These are phyloP conservation scores for Hypericum androsaemum DNA, from an alignment of 345 rosid species.

Conservation along the genomic window DNA sequence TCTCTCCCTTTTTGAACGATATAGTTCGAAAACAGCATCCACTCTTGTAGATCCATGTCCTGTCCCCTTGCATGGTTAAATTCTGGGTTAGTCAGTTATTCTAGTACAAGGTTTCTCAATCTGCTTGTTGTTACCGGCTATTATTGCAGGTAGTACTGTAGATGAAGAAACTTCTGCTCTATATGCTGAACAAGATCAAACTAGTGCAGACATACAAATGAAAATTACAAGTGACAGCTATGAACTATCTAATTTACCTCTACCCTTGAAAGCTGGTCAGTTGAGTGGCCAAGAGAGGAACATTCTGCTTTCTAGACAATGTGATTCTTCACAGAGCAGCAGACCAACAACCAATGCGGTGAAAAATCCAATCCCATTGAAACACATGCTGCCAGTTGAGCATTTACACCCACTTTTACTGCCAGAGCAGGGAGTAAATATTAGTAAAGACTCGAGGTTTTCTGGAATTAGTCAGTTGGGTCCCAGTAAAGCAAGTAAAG, in stretches of 20 bases:
- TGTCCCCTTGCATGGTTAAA: no score
- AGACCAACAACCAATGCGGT: slow-evolving; percentile 27
- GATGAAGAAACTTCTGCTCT: slow-evolving; percentile 40
- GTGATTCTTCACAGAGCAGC: slow-evolving; percentile 35
- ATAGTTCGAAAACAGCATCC: no score
- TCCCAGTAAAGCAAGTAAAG: slow-evolving; percentile 37
- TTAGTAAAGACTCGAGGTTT: slow-evolving; percentile 31
- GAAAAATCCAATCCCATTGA: slow-evolving; percentile 33
- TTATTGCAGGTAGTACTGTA: slow-evolving; percentile 19
- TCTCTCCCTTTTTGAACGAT: no score
- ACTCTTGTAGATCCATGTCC: no score
- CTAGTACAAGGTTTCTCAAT: slow-evolving; percentile 2
- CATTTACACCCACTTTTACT: slow-evolving; percentile 20
- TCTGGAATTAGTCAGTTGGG: slow-evolving; percentile 30
- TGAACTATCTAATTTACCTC: slow-evolving; percentile 33
- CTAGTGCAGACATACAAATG: slow-evolving; percentile 32
- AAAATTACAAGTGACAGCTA: slow-evolving; percentile 32
- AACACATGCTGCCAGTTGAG: slow-evolving; percentile 32
- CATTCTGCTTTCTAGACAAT: slow-evolving; percentile 19
- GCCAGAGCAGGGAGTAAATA: slow-evolving; percentile 26
- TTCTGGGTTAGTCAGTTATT: slow-evolving; percentile 3
- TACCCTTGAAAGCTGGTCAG: slow-evolving; percentile 25
- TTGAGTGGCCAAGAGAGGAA: slow-evolving; percentile 34
- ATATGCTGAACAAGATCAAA: slow-evolving; percentile 40
- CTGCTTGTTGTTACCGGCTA: slow-evolving; percentile 8